These are phyloP conservation scores for Colletotrichum sp. DNA, from an alignment of 2,329 filamentous ascomycete genomes.

Conservation along the genomic window DNA sequence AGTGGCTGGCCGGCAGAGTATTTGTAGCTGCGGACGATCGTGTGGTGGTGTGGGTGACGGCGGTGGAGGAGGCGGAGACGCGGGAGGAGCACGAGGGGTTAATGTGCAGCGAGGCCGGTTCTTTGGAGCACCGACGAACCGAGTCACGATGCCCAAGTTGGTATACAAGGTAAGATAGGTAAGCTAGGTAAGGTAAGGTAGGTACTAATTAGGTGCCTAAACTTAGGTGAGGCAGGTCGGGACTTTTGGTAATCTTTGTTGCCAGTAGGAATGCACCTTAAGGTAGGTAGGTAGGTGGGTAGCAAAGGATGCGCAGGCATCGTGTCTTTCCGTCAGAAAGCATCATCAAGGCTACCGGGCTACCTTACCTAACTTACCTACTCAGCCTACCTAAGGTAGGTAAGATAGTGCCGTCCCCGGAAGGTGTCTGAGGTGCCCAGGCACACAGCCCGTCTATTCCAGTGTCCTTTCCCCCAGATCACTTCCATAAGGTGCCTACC, in stretches of 20 bases:
- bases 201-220: not conserved
- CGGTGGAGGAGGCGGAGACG: not conserved
- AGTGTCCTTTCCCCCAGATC: too few relatives aligned
- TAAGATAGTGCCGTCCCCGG: not conserved
- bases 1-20: not conserved
- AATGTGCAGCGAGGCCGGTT: constrained; percentile 14
- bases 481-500: too few relatives aligned
- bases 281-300: not conserved
- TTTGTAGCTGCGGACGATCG: not conserved
- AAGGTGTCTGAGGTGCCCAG: not conserved
- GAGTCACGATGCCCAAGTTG: not conserved
- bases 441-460: too few relatives aligned
- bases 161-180: not conserved
- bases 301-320: not conserved
- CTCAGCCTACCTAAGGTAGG: too few relatives aligned
- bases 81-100: not conserved
- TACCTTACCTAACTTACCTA: not conserved
- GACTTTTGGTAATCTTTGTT: not conserved
- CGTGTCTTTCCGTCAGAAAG: not conserved
- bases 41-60: not conserved
- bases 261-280: not conserved
- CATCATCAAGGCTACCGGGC: not conserved
- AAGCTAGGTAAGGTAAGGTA: too few relatives aligned
- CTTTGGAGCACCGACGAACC: constrained; percentile 9
- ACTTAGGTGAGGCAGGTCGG: not conserved